Evolutionary conservation across 192 early-diverging fungal genomes (phyloP).

Genomic region (Thamnidium elegans): DNA sequence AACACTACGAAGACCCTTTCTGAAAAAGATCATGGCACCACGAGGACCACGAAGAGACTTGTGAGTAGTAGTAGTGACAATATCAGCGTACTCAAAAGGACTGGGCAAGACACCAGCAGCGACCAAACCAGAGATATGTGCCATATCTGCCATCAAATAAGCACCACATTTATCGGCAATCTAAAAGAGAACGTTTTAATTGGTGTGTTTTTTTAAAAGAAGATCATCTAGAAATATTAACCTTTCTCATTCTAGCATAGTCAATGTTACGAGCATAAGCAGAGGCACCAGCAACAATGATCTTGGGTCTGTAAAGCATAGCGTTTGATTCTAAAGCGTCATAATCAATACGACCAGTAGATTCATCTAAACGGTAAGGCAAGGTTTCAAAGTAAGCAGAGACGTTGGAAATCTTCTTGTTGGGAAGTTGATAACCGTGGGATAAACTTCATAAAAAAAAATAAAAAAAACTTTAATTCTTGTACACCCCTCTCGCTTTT

Average conservation of each 20-base stretch:
- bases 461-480: background rate
- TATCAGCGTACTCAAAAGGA: constrained; percentile 91
- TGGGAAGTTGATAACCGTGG: constrained; percentile 96
- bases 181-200: constrained; percentile 31
- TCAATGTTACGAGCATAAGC: constrained; percentile 96
- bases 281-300: constrained; percentile 92
- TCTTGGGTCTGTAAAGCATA: constrained; percentile 88
- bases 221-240: background rate
- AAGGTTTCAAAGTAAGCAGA: constrained; percentile 96
- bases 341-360: constrained; percentile 90
- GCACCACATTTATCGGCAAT: constrained; percentile 82
- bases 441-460: constrained; percentile 63
- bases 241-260: constrained; percentile 77
- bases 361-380: constrained; percentile 90
- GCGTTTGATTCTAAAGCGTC: constrained; percentile 82
- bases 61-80: constrained; percentile 99
- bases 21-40: constrained; percentile 98
- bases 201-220: background rate
- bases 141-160: constrained; percentile 97
- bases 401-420: constrained; percentile 94
- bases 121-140: constrained; percentile 90
- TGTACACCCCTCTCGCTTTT: no score
- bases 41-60: constrained; percentile 98
- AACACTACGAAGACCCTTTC: constrained; percentile 82
- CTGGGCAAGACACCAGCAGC: constrained; percentile 84